Conservation (phyloP, 2,329 filamentous ascomycete species). For the Simplicillium sp. region DNA sequence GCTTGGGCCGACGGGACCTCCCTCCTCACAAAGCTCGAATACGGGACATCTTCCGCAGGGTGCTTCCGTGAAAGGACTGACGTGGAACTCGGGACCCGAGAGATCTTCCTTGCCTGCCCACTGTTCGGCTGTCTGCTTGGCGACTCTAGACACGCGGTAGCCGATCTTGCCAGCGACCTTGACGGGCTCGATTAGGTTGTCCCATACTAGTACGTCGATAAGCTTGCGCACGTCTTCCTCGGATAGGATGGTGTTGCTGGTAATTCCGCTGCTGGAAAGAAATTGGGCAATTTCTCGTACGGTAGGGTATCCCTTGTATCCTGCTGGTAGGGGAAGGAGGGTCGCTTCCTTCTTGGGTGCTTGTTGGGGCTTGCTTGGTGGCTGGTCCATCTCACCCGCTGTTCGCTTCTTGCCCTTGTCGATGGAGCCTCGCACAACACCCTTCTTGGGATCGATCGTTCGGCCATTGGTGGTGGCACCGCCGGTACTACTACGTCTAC, state of each 20-base stretch:
- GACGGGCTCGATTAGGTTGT: conserved; percentile 69
- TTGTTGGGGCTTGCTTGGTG: conserved; percentile 19
- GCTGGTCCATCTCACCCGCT: conserved; percentile 27
- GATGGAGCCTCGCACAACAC: conserved; percentile 38
- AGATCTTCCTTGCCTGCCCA: conserved; percentile 30
- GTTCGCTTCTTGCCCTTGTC: conserved; percentile 40
- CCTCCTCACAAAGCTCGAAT: conserved; percentile 84
- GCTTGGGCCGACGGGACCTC: conserved; percentile 78
- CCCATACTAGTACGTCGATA: conserved; percentile 80
- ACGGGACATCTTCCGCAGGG: conserved; percentile 91
- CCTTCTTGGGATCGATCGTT: conserved; percentile 45
- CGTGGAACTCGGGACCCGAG: conserved; percentile 29
- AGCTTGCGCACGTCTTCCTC: conserved; percentile 77
- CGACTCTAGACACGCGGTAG: conserved; percentile 42
- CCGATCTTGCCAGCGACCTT: conserved; percentile 37
- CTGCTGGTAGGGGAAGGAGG: conserved; percentile 47
- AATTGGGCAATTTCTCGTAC: conserved; percentile 66
- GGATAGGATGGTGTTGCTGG: conserved; percentile 60
- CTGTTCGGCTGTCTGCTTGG: conserved; percentile 31
- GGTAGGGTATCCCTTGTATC: conserved; percentile 73
- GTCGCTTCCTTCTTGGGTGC: conserved; percentile 23
- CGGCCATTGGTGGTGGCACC: conserved; percentile 14
- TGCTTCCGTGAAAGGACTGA: conserved; percentile 75
- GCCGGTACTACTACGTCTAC: conserved; percentile 15
- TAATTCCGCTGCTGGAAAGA: conserved; percentile 59